phyloP scores from a whole-genome alignment of 2,329 filamentous ascomycete species.

The Paraphoma sp. region DNA sequence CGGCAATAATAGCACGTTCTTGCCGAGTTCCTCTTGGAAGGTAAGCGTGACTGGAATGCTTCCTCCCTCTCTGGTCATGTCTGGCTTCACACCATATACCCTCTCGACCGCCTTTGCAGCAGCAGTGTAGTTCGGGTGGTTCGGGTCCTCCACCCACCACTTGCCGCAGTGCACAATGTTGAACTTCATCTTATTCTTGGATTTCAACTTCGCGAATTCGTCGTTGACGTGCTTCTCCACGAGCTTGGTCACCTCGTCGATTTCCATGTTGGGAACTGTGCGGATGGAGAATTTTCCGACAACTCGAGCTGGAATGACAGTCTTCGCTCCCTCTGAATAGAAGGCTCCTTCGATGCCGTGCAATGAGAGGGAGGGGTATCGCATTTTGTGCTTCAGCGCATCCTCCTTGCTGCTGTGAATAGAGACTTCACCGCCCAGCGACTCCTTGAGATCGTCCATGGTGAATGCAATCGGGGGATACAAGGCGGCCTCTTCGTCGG shows the following conservation, averaged over 20 bases:
- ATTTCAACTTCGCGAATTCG: constrained; percentile 83
- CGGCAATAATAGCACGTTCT: constrained; percentile 93
- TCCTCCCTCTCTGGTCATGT: constrained; percentile 95
- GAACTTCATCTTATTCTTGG: constrained; percentile 89
- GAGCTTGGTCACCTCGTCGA: constrained; percentile 81
- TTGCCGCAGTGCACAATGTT: constrained; percentile 89
- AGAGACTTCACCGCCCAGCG: constrained; percentile 84
- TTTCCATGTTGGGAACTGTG: constrained; percentile 97
- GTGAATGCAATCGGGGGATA: constrained; percentile 92
- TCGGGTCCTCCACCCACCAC: constrained; percentile 98
- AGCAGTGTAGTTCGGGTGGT: constrained; percentile 98
- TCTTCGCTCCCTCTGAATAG: constrained; percentile 92
- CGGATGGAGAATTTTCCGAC: constrained; percentile 98
- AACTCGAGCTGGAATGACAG: constrained; percentile 97
- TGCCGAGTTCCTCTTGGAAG: constrained; percentile 96
- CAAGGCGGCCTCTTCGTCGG: constrained; percentile 83
- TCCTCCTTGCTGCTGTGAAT: constrained; percentile 89
- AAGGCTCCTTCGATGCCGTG: constrained; percentile 97
- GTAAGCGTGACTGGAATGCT: constrained; percentile 97
- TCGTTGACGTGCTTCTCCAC: constrained; percentile 85
- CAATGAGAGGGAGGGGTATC: constrained; percentile 89
- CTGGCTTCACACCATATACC: constrained; percentile 91
- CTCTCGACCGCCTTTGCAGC: constrained; percentile 95
- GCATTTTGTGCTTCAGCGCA: constrained; percentile 95
- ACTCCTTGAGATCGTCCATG: constrained; percentile 94